Evolutionary conservation across 2,329 filamentous ascomycete species (phyloP).

Genomic region (Pseudogymnoascus sp.): DNA sequence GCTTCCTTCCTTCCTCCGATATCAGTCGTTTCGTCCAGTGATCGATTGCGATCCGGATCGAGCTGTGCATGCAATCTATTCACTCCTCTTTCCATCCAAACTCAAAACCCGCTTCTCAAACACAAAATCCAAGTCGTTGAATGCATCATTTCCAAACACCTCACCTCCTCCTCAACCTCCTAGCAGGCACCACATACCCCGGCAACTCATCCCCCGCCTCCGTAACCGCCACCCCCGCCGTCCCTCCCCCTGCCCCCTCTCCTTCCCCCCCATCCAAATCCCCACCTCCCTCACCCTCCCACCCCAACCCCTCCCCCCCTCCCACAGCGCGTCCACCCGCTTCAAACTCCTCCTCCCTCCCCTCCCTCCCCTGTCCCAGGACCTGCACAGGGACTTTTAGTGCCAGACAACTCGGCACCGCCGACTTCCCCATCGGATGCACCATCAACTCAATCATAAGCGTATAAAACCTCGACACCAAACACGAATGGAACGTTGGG

Average conservation of each 20-base stretch:
- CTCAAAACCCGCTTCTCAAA: too few species aligned
- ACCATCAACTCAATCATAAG: slow-evolving; percentile 52
- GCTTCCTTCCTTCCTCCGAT: too few species aligned
- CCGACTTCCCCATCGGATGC: slow-evolving; percentile 29
- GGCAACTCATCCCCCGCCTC: background rate
- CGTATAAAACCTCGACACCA: slow-evolving; percentile 55
- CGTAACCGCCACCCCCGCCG: background rate
- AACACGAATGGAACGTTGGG: slow-evolving; percentile 63
- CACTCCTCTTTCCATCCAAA: background rate
- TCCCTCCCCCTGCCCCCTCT: background rate
- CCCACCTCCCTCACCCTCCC: background rate
- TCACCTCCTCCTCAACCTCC: background rate
- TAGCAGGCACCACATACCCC: background rate
- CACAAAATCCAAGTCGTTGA: too few species aligned
- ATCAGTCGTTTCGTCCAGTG: background rate
- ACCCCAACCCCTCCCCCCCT: background rate
- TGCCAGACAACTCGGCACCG: background rate
- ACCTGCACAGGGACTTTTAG: background rate
- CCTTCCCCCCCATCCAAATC: background rate
- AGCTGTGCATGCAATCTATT: background rate
- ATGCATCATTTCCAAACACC: too few species aligned
- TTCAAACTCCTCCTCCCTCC: background rate
- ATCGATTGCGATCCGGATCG: background rate
- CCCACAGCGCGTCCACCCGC: background rate
- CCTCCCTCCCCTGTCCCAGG: background rate